A percentile compares a stretch with the other conserved stretches of the same genome.
These are phyloP conservation scores for Dimocarpus longan DNA, from an alignment of 345 rosid species.

Conservation along the genomic window DNA sequence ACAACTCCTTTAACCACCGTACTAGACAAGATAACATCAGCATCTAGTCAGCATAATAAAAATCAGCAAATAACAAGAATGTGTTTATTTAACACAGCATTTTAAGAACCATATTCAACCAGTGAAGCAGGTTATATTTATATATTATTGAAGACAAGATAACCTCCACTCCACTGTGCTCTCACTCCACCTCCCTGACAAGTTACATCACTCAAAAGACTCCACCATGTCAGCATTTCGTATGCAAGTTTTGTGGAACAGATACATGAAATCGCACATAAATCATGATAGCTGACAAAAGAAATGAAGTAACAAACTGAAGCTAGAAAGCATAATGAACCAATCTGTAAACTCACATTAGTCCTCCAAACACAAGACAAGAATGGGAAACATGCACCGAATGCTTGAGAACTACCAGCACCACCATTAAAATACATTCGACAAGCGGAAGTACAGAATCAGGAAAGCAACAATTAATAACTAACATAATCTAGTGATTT, in stretches of 20 bases:
- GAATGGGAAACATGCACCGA: neutral
- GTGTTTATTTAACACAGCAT: conserved; percentile 13
- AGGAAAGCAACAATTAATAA: conserved; percentile 3
- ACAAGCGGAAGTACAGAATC: neutral
- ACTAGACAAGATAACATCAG: conserved; percentile 49
- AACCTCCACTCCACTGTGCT: conserved; percentile 1
- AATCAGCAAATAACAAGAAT: conserved; percentile 19
- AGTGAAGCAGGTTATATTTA: conserved; percentile 18
- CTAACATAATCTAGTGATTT: conserved; percentile 11
- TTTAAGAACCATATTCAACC: conserved; percentile 11
- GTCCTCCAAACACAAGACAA: neutral
- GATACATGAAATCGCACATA: neutral
- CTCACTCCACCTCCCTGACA: neutral
- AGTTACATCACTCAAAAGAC: neutral
- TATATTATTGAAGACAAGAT: conserved; percentile 2
- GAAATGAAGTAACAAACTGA: neutral
- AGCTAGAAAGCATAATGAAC: neutral
- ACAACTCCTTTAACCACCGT: conserved; percentile 91
- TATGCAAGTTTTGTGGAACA: neutral
- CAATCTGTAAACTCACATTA: neutral
- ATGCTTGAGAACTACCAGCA: neutral
- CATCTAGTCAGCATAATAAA: conserved; percentile 34
- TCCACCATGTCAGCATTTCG: neutral
- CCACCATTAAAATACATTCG: neutral
- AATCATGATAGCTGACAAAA: neutral